These are phyloP conservation scores for Phytopythium helicoides DNA, from an alignment of 352 stramenopile genomes.

Conservation along the genomic window DNA sequence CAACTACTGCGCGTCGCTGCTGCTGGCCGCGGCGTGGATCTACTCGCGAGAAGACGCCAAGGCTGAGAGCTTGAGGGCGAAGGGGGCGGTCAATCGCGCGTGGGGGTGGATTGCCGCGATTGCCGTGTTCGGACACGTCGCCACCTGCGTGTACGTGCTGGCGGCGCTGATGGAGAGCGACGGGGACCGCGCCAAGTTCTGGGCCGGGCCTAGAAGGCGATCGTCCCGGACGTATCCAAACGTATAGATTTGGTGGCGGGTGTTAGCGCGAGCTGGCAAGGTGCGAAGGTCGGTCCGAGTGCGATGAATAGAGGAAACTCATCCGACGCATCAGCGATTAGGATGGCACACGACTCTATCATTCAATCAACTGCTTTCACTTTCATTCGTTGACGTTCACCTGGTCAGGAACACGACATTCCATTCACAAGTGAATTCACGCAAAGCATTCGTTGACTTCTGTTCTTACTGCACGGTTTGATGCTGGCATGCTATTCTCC, in stretches of 20 bases:
- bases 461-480: too few species aligned
- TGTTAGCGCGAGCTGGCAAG: too few species aligned
- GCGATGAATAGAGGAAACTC: too few species aligned
- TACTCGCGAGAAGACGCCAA: conserved; percentile 35
- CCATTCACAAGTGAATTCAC: too few species aligned
- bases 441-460: too few species aligned
- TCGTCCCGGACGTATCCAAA: neutral
- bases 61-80: conserved; percentile 3
- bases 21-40: conserved; percentile 53
- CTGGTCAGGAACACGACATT: too few species aligned
- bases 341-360: too few species aligned
- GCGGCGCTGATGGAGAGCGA: conserved; percentile 71
- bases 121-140: conserved; percentile 43
- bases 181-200: conserved; percentile 62
- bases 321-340: too few species aligned
- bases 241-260: neutral
- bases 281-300: too few species aligned
- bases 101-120: conserved; percentile 14
- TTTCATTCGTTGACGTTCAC: too few species aligned
- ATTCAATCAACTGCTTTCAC: too few species aligned
- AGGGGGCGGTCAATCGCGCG: neutral
- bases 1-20: conserved; percentile 51
- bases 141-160: conserved; percentile 65
- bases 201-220: conserved; percentile 31
- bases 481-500: too few species aligned